Evolutionary conservation across 345 rosid species (phyloP).

Genomic region (Geranium rotundifolium): DNA sequence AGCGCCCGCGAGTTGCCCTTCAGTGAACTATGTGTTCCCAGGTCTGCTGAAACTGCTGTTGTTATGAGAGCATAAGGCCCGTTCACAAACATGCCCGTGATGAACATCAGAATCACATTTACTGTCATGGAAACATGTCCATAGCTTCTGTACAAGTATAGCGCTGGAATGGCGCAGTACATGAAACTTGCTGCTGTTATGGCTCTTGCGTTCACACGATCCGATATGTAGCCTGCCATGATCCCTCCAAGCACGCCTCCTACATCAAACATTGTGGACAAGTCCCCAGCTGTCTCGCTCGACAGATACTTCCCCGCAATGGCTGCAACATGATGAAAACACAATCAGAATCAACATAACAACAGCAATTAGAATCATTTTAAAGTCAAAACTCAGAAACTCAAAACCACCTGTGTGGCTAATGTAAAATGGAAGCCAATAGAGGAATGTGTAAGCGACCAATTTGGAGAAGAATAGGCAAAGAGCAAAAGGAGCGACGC

Average conservation of each 20-base stretch:
- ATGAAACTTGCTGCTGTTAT: slow-evolving; percentile 80
- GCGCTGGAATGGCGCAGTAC: slow-evolving; percentile 84
- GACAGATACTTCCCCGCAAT: slow-evolving; percentile 72
- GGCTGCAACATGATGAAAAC: slow-evolving; percentile 32
- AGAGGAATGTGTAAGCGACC: slow-evolving; percentile 90
- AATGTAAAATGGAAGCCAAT: slow-evolving; percentile 96
- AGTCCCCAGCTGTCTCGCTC: slow-evolving; percentile 61
- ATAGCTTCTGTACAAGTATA: slow-evolving; percentile 62
- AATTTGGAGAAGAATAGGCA: slow-evolving; percentile 88
- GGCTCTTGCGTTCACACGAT: slow-evolving; percentile 66
- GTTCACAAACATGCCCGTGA: slow-evolving; percentile 75
- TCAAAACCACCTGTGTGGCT: slow-evolving; percentile 63
- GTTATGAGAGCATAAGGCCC: slow-evolving; percentile 89
- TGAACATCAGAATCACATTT: slow-evolving; percentile 61
- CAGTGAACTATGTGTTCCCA: slow-evolving; percentile 79
- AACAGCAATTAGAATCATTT: background rate
- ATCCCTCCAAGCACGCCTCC: slow-evolving; percentile 96
- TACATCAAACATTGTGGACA: slow-evolving; percentile 80
- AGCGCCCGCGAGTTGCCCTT: slow-evolving; percentile 78
- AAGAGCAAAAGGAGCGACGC: slow-evolving; percentile 81
- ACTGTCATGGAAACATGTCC: slow-evolving; percentile 52
- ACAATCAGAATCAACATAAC: background rate
- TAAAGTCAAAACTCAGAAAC: background rate
- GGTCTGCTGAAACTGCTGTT: slow-evolving; percentile 86
- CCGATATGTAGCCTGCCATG: slow-evolving; percentile 85